A percentile compares a stretch with the other conserved stretches of the same genome.
Evolutionary conservation across 495 filamentous ascomycete genomes (phyloP).

Genomic region (Neurospora sp.): DNA sequence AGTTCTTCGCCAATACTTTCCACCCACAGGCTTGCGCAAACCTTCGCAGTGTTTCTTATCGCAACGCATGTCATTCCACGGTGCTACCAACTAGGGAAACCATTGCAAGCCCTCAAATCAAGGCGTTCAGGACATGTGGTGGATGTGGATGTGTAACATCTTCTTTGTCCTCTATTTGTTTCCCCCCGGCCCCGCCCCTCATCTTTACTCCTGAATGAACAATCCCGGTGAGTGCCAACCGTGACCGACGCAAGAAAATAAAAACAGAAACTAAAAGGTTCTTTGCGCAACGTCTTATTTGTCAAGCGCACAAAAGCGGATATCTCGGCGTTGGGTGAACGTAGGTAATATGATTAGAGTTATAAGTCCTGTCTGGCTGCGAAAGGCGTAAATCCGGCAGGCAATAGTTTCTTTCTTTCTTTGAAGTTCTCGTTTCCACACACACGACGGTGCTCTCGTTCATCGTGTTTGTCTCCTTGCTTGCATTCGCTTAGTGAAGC

Average conservation of each 20-base stretch:
- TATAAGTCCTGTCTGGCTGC: neutral
- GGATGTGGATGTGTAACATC: neutral
- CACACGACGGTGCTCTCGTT: neutral
- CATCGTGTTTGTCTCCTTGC: neutral
- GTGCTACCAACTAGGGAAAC: neutral
- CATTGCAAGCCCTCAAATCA: neutral
- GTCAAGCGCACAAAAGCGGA: slow-evolving; percentile 15
- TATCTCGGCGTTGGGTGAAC: slow-evolving; percentile 10
- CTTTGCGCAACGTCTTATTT: slow-evolving; percentile 14
- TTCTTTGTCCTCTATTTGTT: neutral
- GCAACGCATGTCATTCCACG: slow-evolving; percentile 4
- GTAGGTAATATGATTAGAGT: neutral
- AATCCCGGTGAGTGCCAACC: neutral
- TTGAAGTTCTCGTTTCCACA: neutral
- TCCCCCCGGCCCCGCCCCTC: neutral
- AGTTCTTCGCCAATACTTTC: neutral
- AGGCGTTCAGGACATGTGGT: neutral
- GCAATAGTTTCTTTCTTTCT: neutral
- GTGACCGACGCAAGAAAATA: slow-evolving; percentile 13
- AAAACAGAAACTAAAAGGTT: slow-evolving; percentile 17
- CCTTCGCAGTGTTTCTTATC: slow-evolving; percentile 1
- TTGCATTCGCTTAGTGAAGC: slow-evolving; percentile 20
- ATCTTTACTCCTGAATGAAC: neutral
- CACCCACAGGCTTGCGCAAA: neutral
- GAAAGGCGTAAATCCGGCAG: neutral